Evolutionary conservation across 2,329 filamentous ascomycete species (phyloP), one percentile per base, ranked within the genome.

Genomic region (Fusarium napiforme): DNA sequence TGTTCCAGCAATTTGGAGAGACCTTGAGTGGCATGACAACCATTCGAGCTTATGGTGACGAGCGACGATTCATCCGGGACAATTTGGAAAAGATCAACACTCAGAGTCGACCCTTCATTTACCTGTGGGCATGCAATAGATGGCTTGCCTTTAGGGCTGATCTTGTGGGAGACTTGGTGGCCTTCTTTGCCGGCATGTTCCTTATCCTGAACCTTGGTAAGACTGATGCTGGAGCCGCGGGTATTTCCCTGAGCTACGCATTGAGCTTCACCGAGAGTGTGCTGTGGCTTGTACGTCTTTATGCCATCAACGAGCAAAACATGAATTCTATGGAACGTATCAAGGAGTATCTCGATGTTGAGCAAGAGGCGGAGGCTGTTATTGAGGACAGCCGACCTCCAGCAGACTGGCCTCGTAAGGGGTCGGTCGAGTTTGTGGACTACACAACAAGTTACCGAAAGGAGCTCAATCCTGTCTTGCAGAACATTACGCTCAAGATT

Each of bases 251-350:
- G 78, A 97, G 94, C 57, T 99, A 99, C 79, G 96, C 96, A 21
- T 94, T 99, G 75, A 96, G 94, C 3, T 99, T 99, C 79, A 97
- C 95, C 0, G 96, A 99, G 82, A 98, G 97, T 75, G 93, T 99
- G 11, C 85, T 99, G 23, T 99, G 96, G 96, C 91, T 98, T 62
- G 95, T 99, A 36, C 92, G 96, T 52, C 87, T 98, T 19, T 99
- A 99, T 81, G 93, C 95, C 1, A 91, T 93, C 79, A 98, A 98
- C 78, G 96, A 99, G 84, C 96, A 99, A 83, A 98, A 98, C 83
- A 98, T 99, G 96, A 99, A 99, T 83, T 96, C 96, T 6, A 95
- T 98, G 55, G 96, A 99, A 84, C 93, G 96, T 79, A 92, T 99
- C 79, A 97, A 97, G 85, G 96, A 99, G 81, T 99, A 98, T 79